Base-by-base conservation (phyloP, 495 filamentous ascomycete genomes). In the Diplogelasinospora grovesii region DNA sequence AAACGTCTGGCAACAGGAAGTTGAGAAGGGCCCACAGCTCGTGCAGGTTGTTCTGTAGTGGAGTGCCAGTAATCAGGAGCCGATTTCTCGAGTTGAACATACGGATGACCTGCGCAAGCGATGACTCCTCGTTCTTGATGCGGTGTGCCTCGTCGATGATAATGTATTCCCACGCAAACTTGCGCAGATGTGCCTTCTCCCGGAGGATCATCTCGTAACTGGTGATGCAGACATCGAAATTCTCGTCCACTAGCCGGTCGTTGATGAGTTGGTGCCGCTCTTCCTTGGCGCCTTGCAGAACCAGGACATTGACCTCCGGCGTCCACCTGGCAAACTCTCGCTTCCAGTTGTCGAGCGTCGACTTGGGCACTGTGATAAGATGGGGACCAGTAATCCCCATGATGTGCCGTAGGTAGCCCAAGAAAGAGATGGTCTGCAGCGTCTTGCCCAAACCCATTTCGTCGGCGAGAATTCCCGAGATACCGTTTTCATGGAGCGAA, bases 161-260 rank as follows among this genome's bases (percentile, higher is more conserved):
- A 63, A 99, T 97, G 59, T 99, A 99, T 59, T 99, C 92, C 93
- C 93, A 99, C 0, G 93, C 88, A 56, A 97, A 93, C 61, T 97
- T 97, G 68, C 93, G 93, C 31, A 99, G 65, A 53, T 95, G 87
- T 0, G 86, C 72, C 66, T 99, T 97, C 57, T 99, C 93, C 28
- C 92, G 79, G 2, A 99, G 73, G 43, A 99, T 64, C 46, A 60
- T 59, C 46, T 57, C 56, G 48, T 63, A 64, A 33, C 63, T 61
- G 39, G 60, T 64, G 46, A 71, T 47, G 55, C 60, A 70, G 27
- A 71, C 63, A 31, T 71, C 65, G 26, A 69, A 71, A 42, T 66
- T 85, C 61, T 95, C 88, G 42, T 92, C 85, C 14, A 93, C 68
- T 16, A 99, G 73, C 2, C 86, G 85, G 13, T 97, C 89, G 46